Evolutionary conservation across 164 flowering plant genomes (phyloP).

Genomic region (Nymphaea thermarum): DNA sequence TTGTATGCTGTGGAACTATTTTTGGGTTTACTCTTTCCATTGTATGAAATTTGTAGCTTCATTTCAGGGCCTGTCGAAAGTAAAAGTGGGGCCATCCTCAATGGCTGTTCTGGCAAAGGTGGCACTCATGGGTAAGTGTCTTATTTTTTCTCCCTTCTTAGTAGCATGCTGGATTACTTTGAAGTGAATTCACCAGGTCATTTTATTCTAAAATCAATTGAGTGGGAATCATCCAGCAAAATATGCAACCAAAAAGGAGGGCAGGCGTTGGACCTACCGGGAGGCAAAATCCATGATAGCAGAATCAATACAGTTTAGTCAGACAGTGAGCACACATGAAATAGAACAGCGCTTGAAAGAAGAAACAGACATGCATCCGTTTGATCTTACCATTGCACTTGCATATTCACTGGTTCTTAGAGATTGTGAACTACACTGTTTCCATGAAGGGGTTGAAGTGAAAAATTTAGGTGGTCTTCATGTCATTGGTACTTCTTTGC

Average conservation of each 20-base stretch:
- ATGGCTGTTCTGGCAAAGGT: slow-evolving; percentile 74
- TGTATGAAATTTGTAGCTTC: neutral
- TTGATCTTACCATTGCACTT: slow-evolving; percentile 69
- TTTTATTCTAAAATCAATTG: neutral
- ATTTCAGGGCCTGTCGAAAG: slow-evolving; percentile 58
- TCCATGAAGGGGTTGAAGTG: slow-evolving; percentile 75
- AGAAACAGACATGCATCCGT: slow-evolving; percentile 67
- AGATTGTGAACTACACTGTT: slow-evolving; percentile 79
- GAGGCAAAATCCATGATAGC: slow-evolving; percentile 62
- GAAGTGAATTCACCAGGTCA: neutral
- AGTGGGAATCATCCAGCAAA: slow-evolving; percentile 35
- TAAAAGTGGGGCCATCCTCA: slow-evolving; percentile 67
- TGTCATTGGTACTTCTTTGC: slow-evolving; percentile 95
- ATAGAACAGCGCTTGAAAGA: slow-evolving; percentile 52
- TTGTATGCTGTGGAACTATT: neutral
- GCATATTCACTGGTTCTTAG: slow-evolving; percentile 61
- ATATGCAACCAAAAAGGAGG: slow-evolving; percentile 65
- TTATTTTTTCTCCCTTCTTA: neutral
- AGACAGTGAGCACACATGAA: slow-evolving; percentile 40
- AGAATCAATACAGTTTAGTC: slow-evolving; percentile 70
- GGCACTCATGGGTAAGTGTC: slow-evolving; percentile 70
- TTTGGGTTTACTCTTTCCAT: slow-evolving; percentile 3
- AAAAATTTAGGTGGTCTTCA: slow-evolving; percentile 95
- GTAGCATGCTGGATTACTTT: neutral
- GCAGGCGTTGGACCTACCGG: slow-evolving; percentile 52